Evolutionary conservation across 2,329 filamentous ascomycete genomes (phyloP).

Genomic region (Calonectria pauciramosa): DNA sequence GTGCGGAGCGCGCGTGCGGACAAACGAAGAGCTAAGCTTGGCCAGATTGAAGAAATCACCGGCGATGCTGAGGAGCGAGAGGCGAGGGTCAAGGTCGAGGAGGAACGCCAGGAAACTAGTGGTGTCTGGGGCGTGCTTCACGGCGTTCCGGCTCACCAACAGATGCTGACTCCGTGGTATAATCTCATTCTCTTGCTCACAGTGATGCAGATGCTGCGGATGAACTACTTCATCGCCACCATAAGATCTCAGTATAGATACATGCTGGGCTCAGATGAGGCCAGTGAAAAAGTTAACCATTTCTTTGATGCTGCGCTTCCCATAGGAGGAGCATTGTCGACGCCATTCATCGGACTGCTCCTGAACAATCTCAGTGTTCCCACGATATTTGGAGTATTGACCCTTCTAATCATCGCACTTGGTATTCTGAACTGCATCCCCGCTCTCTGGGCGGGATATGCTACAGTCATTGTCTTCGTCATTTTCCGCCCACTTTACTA

Average conservation of each 20-base stretch:
- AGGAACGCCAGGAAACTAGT: conserved; percentile 69
- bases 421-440: conserved; percentile 75
- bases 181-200: conserved; percentile 77
- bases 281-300: conserved; percentile 54
- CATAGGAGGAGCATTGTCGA: conserved; percentile 75
- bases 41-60: conserved; percentile 74
- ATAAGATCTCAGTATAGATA: conserved; percentile 78
- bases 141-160: conserved; percentile 71
- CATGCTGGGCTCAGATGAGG: conserved; percentile 67
- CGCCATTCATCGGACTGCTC: conserved; percentile 79
- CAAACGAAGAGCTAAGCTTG: conserved; percentile 69
- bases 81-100: conserved; percentile 67
- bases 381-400: conserved; percentile 70
- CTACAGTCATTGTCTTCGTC: conserved; percentile 77
- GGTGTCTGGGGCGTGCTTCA: conserved; percentile 83
- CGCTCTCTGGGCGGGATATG: conserved; percentile 72
- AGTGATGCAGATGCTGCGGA: conserved; percentile 71
- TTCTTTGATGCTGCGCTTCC: conserved; percentile 69
- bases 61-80: conserved; percentile 69
- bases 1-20: conserved; percentile 59
- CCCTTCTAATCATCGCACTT: conserved; percentile 70
- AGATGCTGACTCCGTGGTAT: conserved; percentile 80
- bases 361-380: conserved; percentile 77
- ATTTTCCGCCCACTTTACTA: conserved; percentile 83
- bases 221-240: conserved; percentile 80